These are phyloP conservation scores for Microglena sp. DNA, from an alignment of 139 green algal species.

Conservation along the genomic window DNA sequence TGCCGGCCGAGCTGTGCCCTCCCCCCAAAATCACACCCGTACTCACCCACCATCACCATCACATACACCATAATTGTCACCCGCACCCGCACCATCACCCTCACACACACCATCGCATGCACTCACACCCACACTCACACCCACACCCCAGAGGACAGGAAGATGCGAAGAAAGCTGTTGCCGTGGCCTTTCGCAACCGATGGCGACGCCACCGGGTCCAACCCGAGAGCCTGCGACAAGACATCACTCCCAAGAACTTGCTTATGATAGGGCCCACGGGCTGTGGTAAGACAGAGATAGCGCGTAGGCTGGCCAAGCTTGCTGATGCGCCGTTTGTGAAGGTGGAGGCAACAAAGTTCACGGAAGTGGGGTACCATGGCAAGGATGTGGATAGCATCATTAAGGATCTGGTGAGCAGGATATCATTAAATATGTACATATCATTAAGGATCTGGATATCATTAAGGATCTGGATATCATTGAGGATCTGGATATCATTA, in stretches of 20 bases:
- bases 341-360: conserved; percentile 97
- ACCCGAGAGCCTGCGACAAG: conserved; percentile 40
- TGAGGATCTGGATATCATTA: no score
- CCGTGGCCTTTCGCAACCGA: conserved; percentile 84
- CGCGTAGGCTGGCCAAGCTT: conserved; percentile 84
- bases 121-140: not conserved
- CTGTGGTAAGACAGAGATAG: conserved; percentile 95
- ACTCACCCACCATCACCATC: not conserved
- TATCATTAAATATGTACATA: no score
- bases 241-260: conserved; percentile 96
- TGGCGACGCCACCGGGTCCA: conserved; percentile 79
- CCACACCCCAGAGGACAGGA: conserved; percentile 4
- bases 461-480: no score
- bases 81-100: not conserved
- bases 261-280: conserved; percentile 85
- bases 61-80: not conserved
- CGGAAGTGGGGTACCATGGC: conserved; percentile 94
- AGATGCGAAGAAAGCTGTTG: conserved; percentile 86
- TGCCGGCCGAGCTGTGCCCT: no score
- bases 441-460: no score
- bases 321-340: conserved; percentile 94
- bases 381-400: conserved; percentile 95
- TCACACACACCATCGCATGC: not conserved
- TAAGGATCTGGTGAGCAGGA: conserved; percentile 50
- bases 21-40: not conserved